phyloP scores from a whole-genome alignment of 2,329 filamentous ascomycete genomes.

The Fusarium anthophilum region DNA sequence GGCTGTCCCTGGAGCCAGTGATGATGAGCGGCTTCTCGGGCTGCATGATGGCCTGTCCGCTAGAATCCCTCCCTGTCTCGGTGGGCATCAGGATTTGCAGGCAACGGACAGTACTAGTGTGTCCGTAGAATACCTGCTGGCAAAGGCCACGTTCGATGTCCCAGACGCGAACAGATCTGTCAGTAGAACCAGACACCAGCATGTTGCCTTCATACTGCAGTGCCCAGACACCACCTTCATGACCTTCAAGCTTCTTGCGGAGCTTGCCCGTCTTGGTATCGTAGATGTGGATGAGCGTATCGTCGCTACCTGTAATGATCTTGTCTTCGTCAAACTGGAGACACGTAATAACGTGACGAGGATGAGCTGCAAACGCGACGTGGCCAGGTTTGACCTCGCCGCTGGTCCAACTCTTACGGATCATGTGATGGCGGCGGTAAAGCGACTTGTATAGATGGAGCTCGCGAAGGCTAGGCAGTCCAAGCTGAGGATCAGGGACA shows the following conservation, averaged over 20 bases:
- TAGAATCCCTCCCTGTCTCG: slow-evolving; percentile 74
- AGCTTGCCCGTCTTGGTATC: slow-evolving; percentile 94
- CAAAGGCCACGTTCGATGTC: slow-evolving; percentile 94
- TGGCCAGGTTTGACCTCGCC: slow-evolving; percentile 86
- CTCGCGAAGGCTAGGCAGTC: slow-evolving; percentile 79
- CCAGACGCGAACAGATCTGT: slow-evolving; percentile 98
- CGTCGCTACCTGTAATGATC: slow-evolving; percentile 96
- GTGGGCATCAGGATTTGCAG: slow-evolving; percentile 92
- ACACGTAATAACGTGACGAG: slow-evolving; percentile 95
- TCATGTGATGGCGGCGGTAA: slow-evolving; percentile 91
- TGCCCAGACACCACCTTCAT: slow-evolving; percentile 98
- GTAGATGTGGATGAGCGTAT: slow-evolving; percentile 97
- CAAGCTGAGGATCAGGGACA: slow-evolving; percentile 83
- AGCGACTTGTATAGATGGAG: slow-evolving; percentile 96
- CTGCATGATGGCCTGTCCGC: slow-evolving; percentile 85
- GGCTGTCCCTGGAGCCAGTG: slow-evolving; percentile 94
- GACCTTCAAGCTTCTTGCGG: slow-evolving; percentile 84
- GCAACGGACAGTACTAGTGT: slow-evolving; percentile 96
- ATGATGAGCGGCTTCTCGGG: slow-evolving; percentile 96
- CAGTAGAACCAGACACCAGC: slow-evolving; percentile 93
- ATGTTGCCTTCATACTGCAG: slow-evolving; percentile 96
- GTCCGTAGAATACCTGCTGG: slow-evolving; percentile 95
- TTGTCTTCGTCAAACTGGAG: slow-evolving; percentile 98
- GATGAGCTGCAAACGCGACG: slow-evolving; percentile 95
- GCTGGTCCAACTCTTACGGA: slow-evolving; percentile 91